Evolutionary conservation across 139 green algal species (phyloP), one percentile per base, ranked within the genome.

Genomic region (Micromonas pusilla): DNA sequence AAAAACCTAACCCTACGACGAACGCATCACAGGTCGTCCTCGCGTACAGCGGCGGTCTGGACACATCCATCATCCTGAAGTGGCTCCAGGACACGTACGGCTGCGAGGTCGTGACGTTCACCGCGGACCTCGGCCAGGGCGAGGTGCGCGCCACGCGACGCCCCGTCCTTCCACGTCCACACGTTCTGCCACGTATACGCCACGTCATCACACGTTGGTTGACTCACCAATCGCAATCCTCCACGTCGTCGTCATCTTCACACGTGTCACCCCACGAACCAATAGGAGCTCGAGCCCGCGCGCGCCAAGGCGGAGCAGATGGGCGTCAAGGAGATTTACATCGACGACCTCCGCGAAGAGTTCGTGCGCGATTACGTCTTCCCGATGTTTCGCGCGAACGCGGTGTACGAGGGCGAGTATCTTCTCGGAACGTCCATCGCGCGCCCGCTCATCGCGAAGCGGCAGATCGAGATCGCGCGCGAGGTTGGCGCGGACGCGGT

Each of bases 331-430:
- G 86, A 97, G 82, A 97, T 98, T 79, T 98, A 91, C 85, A 96
- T 97, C 57, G 93, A 98, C 45, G 96, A 99, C 84, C 76, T 99
- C 77, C 86, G 92, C 2, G 96, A 99, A 85, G 96, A 98, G 85
- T 99, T 99, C 88, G 93, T 98, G 64, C 80, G 85, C 1, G 94
- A 99, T 79, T 99, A 94, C 82, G 92, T 98, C 31, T 98, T 97
- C 81, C 96, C 96, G 72, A 98, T 98, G 93, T 97, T 99, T 86
- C 83, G 94, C 26, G 95, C 94, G 66, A 98, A 98, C 83, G 84
- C 93, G 0, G 80, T 94, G 66, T 99, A 99, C 82, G 96, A 99
- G 88, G 93, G 96, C 52, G 86, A 89, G n/a, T 99, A 99, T 86
- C 84, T 99, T 73, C 85, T 99, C 66, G 96, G 96, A 38, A 99